Conservation (phyloP, 768 basidiomycete genomes). For the Leccinum longicurvipes region DNA sequence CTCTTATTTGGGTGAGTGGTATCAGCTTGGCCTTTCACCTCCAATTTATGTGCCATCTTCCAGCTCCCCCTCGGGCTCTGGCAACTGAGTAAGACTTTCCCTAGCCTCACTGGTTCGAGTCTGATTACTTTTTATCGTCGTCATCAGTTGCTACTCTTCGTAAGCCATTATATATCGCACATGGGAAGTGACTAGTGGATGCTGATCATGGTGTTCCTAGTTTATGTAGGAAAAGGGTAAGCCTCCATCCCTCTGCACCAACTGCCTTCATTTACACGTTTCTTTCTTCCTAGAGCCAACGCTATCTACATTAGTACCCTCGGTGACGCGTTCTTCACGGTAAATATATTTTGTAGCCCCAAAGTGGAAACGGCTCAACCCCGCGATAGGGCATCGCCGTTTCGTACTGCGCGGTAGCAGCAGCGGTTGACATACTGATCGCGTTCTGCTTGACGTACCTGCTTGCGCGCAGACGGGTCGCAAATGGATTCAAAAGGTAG, state of each 20-base stretch:
- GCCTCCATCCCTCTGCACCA: background rate
- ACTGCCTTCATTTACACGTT: background rate
- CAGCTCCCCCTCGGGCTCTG: conserved; percentile 1
- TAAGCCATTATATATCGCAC: background rate
- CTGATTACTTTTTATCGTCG: background rate
- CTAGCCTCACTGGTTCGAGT: background rate
- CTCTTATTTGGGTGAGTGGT: conserved; percentile 3
- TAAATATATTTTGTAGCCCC: background rate
- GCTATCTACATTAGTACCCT: background rate
- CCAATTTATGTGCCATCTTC: background rate
- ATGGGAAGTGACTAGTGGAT: background rate
- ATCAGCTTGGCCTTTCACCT: background rate
- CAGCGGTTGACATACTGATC: conserved; percentile 1
- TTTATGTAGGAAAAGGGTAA: background rate
- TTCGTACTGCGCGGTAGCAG: conserved; percentile 1
- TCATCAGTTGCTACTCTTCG: background rate
- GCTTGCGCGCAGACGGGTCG: background rate
- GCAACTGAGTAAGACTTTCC: conserved; percentile 3
- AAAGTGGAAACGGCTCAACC: background rate
- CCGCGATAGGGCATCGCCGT: background rate
- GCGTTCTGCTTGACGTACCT: conserved; percentile 1
- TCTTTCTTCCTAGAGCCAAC: background rate
- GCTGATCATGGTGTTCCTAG: background rate
- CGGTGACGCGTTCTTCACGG: background rate
- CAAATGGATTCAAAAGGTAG: conserved; percentile 2